Evolutionary conservation across 1,284 basidiomycete genomes (phyloP), one percentile per base, ranked within the genome.

Genomic region (Gastroboletus turbinatus): DNA sequence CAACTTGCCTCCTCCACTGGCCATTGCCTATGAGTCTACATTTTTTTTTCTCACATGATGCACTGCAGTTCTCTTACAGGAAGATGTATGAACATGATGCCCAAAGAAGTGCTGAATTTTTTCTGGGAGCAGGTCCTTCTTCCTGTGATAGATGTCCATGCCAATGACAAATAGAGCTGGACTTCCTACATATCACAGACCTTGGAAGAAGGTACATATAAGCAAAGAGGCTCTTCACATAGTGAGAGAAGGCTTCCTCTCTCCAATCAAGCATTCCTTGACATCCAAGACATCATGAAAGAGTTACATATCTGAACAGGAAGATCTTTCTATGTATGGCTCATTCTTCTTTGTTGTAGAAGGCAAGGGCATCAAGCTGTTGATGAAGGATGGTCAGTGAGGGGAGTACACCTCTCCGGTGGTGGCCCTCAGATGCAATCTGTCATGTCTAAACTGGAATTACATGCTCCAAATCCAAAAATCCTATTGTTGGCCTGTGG

Each of bases 331-430:
- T 7, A 56, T 56, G 17, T 65, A 47, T 63, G 60, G 63, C 0
- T 67, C 55, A 1, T 67, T 67, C 6, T 67, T 66, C 23, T 66
- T 67, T 21, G 48, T 46, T 0, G 16, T 66, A 0, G 42, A 67
- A 4, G 48, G 43, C 1, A 60, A 61, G 19, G 55, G 55, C 0
- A 67, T 67, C 53, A 66, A 67, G 35, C 52, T 65, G 0, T 16
- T 43, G 1, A 61, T 61, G 0, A 58, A 58, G 23, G 46, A 52
- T 49, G 33, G 51, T 11, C 35, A 49, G 13, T 9, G 5, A 27
- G 38, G n/a, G 0, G 25, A 32, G 7, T 17, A 2, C 5, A 53
- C 9, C 0, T 44, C 23, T 13, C 45, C 54, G 1, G 39, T 48
- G 3, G 6, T 6, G 0, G 49, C 53, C 0, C 43, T 60, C 0